A percentile compares a stretch with the other conserved stretches of the same genome.
Evolutionary conservation across 2,329 filamentous ascomycete genomes (phyloP).

Genomic region (Penicillium sp.): DNA sequence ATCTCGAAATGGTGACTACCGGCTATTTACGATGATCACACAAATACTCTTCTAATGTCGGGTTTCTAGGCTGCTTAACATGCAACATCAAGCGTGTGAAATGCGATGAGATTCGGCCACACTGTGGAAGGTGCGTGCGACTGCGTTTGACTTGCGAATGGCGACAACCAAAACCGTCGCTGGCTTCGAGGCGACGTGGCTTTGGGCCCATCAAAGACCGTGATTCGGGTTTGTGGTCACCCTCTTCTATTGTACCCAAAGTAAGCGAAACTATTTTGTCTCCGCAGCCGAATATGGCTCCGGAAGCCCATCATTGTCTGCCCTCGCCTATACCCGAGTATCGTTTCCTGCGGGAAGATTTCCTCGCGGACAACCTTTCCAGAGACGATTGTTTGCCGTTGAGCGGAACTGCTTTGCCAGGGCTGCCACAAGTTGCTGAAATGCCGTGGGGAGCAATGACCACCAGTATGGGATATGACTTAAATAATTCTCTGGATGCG

Average conservation of each 20-base stretch:
- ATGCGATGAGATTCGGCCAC: slow-evolving; percentile 17
- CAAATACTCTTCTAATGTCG: not conserved
- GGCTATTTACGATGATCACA: not conserved
- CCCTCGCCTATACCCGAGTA: not conserved
- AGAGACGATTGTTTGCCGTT: not conserved
- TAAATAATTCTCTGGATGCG: not conserved
- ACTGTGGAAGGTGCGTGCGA: slow-evolving; percentile 16
- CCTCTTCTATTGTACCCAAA: slow-evolving; percentile 10
- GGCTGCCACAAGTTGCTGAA: not conserved
- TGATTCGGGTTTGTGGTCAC: slow-evolving; percentile 6
- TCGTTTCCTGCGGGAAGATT: not conserved
- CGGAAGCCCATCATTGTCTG: not conserved
- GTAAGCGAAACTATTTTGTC: not conserved
- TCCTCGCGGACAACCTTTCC: not conserved
- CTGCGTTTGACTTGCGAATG: slow-evolving; percentile 17
- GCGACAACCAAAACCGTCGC: slow-evolving; percentile 10
- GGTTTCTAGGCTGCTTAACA: slow-evolving; percentile 13
- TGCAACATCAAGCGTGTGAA: slow-evolving; percentile 20
- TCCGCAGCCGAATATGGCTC: not conserved
- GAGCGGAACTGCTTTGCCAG: not conserved
- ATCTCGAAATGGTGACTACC: slow-evolving; percentile 15
- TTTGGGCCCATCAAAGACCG: slow-evolving; percentile 19
- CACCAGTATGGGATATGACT: not conserved
- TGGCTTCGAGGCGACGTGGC: slow-evolving; percentile 16
- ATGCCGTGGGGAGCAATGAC: not conserved